Conservation (phyloP, 1,284 basidiomycete species). For the Peniophora sp. region DNA sequence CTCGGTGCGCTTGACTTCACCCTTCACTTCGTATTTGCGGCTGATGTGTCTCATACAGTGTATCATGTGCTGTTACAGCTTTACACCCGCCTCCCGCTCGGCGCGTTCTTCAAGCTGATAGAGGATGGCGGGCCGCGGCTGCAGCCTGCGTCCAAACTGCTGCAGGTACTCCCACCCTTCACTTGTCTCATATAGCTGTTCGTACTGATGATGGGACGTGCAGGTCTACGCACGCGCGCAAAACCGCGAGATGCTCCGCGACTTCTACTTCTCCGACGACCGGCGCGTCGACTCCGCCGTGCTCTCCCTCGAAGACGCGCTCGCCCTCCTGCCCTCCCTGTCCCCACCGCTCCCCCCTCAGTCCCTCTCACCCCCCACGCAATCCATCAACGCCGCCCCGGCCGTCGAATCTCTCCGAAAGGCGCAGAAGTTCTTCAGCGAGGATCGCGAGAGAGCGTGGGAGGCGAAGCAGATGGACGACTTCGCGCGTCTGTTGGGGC, state of each 20-base stretch:
- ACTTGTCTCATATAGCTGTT: too few species aligned
- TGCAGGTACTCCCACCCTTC: conserved; percentile 34
- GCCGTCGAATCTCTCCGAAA: conserved; percentile 27
- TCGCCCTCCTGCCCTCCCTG: conserved; percentile 21
- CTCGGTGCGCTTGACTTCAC: conserved; percentile 49
- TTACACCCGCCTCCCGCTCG: conserved; percentile 76
- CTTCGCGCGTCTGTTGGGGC: conserved; percentile 62
- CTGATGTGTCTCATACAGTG: conserved; percentile 37
- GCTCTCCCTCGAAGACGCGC: conserved; percentile 79
- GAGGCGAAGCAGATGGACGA: conserved; percentile 97
- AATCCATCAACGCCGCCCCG: neutral
- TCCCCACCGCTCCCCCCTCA: conserved; percentile 36
- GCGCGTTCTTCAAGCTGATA: conserved; percentile 90
- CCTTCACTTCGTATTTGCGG: neutral
- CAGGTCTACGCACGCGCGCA: conserved; percentile 80
- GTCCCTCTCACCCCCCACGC: too few species aligned
- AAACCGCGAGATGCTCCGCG: conserved; percentile 85
- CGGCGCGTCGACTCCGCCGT: conserved; percentile 87
- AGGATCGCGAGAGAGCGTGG: conserved; percentile 86
- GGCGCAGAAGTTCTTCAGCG: conserved; percentile 88
- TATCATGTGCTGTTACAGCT: conserved; percentile 87
- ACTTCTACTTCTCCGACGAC: conserved; percentile 99
- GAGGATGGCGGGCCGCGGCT: conserved; percentile 80
- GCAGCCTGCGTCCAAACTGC: conserved; percentile 63
- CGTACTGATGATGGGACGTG: too few species aligned